Evolutionary conservation across 768 basidiomycete genomes (phyloP).

Genomic region (Lactarius deliciosus): DNA sequence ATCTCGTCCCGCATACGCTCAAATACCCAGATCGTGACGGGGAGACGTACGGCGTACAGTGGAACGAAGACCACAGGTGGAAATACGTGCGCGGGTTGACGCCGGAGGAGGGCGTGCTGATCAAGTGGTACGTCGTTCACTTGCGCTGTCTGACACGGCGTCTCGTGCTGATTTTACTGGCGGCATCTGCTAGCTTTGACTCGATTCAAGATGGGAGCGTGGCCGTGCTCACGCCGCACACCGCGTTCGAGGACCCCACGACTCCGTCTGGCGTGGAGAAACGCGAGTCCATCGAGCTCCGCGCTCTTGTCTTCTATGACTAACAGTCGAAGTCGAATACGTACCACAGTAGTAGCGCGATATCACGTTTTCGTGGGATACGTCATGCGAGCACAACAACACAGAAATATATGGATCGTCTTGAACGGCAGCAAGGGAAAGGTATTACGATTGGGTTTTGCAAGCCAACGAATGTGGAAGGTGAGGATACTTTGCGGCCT

Average conservation of each 20-base stretch:
- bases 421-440: too few relatives aligned
- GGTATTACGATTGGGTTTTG: too few relatives aligned
- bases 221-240: constrained; percentile 60
- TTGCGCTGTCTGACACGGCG: background rate
- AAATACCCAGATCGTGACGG: constrained; percentile 45
- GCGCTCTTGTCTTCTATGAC: constrained; percentile 65
- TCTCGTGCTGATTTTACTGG: constrained; percentile 9
- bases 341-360: too few relatives aligned
- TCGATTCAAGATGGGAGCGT: constrained; percentile 43
- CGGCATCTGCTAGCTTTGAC: constrained; percentile 36
- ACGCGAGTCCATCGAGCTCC: constrained; percentile 60
- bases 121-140: constrained; percentile 43
- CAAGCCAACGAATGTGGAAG: too few relatives aligned
- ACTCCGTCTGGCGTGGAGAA: constrained; percentile 50
- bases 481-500: too few relatives aligned
- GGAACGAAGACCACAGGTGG: constrained; percentile 45
- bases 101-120: constrained; percentile 47
- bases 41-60: constrained; percentile 44
- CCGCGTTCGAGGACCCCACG: constrained; percentile 55
- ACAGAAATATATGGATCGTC: too few relatives aligned
- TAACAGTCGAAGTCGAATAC: too few relatives aligned
- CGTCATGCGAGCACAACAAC: too few relatives aligned
- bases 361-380: background rate
- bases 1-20: constrained; percentile 42
- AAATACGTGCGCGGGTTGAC: constrained; percentile 46